These are phyloP conservation scores for Solanum phureja DNA, from an alignment of 257 asterid genomes.

Conservation along the genomic window DNA sequence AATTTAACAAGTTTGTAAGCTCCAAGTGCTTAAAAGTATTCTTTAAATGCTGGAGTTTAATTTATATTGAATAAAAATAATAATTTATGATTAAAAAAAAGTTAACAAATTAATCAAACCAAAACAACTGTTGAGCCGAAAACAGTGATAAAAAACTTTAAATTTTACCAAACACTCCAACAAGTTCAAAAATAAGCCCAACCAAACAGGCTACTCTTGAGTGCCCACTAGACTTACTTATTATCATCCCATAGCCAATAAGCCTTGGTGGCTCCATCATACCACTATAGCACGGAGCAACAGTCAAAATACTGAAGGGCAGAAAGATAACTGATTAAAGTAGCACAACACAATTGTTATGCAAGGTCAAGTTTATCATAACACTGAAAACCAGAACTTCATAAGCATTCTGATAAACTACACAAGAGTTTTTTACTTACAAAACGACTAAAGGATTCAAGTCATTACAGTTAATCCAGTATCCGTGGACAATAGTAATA, in stretches of 20 bases:
- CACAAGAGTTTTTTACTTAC: slow-evolving; percentile 21
- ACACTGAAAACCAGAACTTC: slow-evolving; percentile 29
- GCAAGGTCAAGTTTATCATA: slow-evolving; percentile 13
- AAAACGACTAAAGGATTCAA: slow-evolving; percentile 3
- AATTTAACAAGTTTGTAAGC: background rate
- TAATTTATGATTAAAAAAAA: no score
- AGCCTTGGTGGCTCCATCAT: background rate
- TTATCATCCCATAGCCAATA: background rate
- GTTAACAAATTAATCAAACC: background rate
- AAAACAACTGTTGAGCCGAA: background rate
- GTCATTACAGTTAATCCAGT: slow-evolving; percentile 6
- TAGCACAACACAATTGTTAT: background rate
- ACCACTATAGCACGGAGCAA: background rate
- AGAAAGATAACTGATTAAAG: background rate
- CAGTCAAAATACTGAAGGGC: background rate
- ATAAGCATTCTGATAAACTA: slow-evolving; percentile 21
- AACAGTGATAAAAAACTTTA: no score
- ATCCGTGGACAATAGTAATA: slow-evolving; percentile 9
- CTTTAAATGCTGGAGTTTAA: background rate
- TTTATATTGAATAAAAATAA: background rate
- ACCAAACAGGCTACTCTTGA: background rate
- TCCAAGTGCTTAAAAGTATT: background rate
- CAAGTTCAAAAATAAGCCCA: background rate
- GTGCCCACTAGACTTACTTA: background rate
- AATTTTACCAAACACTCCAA: background rate